phyloP scores from a whole-genome alignment of 2,329 filamentous ascomycete species.

The Hyphodiscus sp. region DNA sequence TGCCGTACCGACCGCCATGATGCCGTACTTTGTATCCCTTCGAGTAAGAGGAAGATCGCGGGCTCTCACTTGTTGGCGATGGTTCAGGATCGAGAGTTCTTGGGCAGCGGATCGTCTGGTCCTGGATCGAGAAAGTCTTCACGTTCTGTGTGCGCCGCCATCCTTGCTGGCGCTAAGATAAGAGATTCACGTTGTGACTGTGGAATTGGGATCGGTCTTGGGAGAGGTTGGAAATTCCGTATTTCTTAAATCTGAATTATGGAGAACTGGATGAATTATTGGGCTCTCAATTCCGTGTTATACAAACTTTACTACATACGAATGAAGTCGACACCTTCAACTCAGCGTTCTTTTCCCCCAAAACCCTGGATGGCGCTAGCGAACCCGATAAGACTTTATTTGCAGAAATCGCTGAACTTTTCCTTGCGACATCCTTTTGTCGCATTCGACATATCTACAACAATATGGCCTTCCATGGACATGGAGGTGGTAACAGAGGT shows the following conservation, averaged over 20 bases:
- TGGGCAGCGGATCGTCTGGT: not conserved
- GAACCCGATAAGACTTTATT: not conserved
- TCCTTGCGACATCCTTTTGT: not conserved
- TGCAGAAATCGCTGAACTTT: slow-evolving; percentile 4
- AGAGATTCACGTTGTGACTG: not conserved
- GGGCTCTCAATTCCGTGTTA: not conserved
- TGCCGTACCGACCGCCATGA: slow-evolving; percentile 70
- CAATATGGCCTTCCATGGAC: slow-evolving; percentile 19
- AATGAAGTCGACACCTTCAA: not conserved
- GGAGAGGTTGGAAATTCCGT: not conserved
- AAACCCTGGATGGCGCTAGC: slow-evolving; percentile 2
- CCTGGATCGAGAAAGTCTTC: not conserved
- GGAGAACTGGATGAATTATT: not conserved
- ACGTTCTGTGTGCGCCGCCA: not conserved
- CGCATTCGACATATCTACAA: not conserved
- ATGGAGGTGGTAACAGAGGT: slow-evolving; percentile 22
- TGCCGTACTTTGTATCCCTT: slow-evolving; percentile 32
- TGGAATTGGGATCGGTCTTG: not conserved
- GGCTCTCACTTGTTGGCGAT: slow-evolving; percentile 6
- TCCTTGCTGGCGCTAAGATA: not conserved
- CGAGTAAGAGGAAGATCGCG: slow-evolving; percentile 2
- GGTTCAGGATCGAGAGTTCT: not conserved
- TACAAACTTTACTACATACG: not conserved
- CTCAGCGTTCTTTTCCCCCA: not conserved
- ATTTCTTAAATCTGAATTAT: not conserved